Percentiles rank a stretch among this genome's conserved stretches.
phyloP scores from a whole-genome alignment of 1,284 basidiomycete genomes.

The Tetrapyrgos nigripes region DNA sequence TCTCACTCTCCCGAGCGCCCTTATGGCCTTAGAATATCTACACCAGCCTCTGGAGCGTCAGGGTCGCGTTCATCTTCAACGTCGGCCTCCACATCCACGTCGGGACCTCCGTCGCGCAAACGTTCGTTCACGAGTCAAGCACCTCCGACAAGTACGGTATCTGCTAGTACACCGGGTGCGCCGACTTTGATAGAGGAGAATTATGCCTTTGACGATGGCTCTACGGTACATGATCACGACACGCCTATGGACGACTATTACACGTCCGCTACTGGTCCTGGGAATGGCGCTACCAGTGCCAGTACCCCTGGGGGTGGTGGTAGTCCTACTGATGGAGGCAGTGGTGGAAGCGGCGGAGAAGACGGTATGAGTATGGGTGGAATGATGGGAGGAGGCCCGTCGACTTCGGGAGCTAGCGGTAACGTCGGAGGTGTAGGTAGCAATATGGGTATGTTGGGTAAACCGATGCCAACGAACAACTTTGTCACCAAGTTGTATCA shows the following conservation, averaged over 20 bases:
- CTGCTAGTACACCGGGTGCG: constrained; percentile 4
- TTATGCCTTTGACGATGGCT: constrained; percentile 4
- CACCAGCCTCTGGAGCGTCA: not conserved
- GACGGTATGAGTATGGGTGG: constrained; percentile 22
- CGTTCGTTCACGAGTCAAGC: constrained; percentile 13
- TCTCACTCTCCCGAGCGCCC: constrained; percentile 22
- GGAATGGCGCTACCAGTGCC: constrained; percentile 5
- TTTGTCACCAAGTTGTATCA: constrained; percentile 86
- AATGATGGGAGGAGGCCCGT: constrained; percentile 23
- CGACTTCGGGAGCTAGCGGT: constrained; percentile 3
- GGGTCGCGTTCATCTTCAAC: not conserved
- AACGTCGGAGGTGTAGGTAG: constrained; percentile 14
- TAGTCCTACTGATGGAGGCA: constrained; percentile 60
- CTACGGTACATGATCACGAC: not conserved
- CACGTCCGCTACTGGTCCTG: constrained; percentile 8
- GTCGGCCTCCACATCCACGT: constrained; percentile 5
- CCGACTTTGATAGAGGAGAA: constrained; percentile 12
- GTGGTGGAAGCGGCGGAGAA: constrained; percentile 45
- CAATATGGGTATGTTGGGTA: constrained; percentile 61
- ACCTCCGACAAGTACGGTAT: constrained; percentile 6
- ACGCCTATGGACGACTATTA: constrained; percentile 7
- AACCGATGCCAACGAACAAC: constrained; percentile 77
- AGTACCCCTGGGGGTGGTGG: constrained; percentile 36
- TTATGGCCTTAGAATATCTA: constrained; percentile 25
- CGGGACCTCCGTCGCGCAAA: constrained; percentile 14